Evolutionary conservation across 2,329 filamentous ascomycete species (phyloP), one percentile per base, ranked within the genome.

Genomic region (Fusarium veterinarium): DNA sequence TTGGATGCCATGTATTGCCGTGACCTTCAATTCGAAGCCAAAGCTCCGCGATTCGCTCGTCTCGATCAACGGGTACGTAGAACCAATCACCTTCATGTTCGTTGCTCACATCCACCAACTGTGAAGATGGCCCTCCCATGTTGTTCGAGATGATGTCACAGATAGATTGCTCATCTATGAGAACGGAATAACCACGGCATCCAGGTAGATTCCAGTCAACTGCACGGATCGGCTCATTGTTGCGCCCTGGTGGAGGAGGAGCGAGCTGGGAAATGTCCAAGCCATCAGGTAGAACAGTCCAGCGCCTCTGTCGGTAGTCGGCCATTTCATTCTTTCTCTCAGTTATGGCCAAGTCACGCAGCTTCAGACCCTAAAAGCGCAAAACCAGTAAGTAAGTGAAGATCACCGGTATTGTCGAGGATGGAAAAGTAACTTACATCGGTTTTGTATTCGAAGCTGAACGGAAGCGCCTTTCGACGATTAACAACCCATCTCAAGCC

Each of bases 21-120:
- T 5, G 25, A 25, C 6, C 25, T 25, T 25, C 25, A 25, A 25
- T 25, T 19, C 45, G 45, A n/a, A 16, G 17, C 48, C 52, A 42
- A n/a, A 56, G 25, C 38, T 56, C 28, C 0, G 3, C 7, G 8
- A 56, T 1, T 2, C 28, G 25, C 37, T 56, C 52, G 1, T 14
- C 28, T 30, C 0, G 4, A 28, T 56, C n/a, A 5, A 44, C 2
- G 1, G 25, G 52, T 19, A 44, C 1, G 17, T 33, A 42, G 1
- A 25, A 0, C 31, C 44, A 48, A 17, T 0, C 20, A 7, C 45
- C 45, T 1, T 0, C 0, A 31, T 48, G 14, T 1, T 17, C 4
- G 1, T 13, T 48, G 3, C 2, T 3, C 20, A 2, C 14, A 30
- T 53, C 23, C 19, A 3, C 3, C 3, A 25, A 38, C 1, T 0